Evolutionary conservation across 441 rosid species (phyloP).

Genomic region (Codiaeum variegatum): DNA sequence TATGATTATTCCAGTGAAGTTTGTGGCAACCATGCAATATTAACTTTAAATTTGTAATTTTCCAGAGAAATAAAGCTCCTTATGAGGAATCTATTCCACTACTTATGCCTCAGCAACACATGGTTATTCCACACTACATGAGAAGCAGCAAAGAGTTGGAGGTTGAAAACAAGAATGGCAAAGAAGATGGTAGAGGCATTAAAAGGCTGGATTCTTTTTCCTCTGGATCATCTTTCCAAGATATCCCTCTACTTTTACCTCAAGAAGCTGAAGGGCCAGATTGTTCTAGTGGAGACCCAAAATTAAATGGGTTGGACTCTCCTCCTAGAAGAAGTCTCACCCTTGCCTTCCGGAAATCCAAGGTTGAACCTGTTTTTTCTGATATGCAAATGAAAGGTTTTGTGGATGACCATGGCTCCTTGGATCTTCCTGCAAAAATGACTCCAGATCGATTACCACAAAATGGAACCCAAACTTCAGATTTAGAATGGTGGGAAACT

Average conservation of each 20-base stretch:
- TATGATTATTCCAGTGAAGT: slow-evolving; percentile 14
- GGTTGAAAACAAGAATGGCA: slow-evolving; percentile 39
- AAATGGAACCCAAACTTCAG: slow-evolving; percentile 36
- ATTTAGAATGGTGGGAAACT: slow-evolving; percentile 89
- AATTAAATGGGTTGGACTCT: slow-evolving; percentile 39
- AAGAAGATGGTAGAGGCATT: slow-evolving; percentile 38
- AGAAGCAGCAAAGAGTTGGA: slow-evolving; percentile 57
- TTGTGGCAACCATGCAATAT: slow-evolving; percentile 7
- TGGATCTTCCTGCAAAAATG: slow-evolving; percentile 35
- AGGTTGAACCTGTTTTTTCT: slow-evolving; percentile 43
- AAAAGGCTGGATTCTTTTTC: slow-evolving; percentile 73
- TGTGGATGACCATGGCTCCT: slow-evolving; percentile 65
- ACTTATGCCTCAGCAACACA: slow-evolving; percentile 97
- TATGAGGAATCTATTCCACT: slow-evolving; percentile 93
- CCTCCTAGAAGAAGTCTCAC: slow-evolving; percentile 44
- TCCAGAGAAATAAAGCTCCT: slow-evolving; percentile 93
- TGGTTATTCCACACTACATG: slow-evolving; percentile 98
- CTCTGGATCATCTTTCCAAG: slow-evolving; percentile 74
- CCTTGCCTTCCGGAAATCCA: slow-evolving; percentile 55
- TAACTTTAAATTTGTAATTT: slow-evolving; percentile 15
- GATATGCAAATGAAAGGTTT: slow-evolving; percentile 85
- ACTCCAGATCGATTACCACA: slow-evolving; percentile 30
- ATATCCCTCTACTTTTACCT: slow-evolving; percentile 90
- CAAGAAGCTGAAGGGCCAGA: slow-evolving; percentile 67
- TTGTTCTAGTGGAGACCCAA: slow-evolving; percentile 37